Conservation (phyloP, 257 asterid genomes). For the Petunia secreta region DNA sequence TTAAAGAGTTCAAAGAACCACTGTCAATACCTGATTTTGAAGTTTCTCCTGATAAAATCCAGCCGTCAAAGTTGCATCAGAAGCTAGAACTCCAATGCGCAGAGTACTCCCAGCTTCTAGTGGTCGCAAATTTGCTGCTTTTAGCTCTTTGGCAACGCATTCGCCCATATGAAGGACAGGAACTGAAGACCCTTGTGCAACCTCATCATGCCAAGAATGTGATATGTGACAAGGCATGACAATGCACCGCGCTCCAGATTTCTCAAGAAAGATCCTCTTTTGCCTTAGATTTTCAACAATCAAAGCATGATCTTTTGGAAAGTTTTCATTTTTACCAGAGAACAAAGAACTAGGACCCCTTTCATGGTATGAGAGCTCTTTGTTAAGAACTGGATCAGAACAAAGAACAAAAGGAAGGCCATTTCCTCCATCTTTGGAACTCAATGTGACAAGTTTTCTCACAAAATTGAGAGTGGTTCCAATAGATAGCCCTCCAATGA, state of each 20-base stretch:
- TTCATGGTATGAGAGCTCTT: constrained; percentile 46
- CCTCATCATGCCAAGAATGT: constrained; percentile 67
- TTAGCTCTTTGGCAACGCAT: constrained; percentile 76
- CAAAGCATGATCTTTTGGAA: constrained; percentile 32
- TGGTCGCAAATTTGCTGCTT: constrained; percentile 63
- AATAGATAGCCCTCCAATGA: constrained; percentile 47
- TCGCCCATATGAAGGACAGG: constrained; percentile 72
- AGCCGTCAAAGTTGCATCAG: constrained; percentile 43
- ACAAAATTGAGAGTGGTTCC: constrained; percentile 44
- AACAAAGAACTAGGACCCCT: constrained; percentile 34
- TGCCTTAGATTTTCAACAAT: constrained; percentile 56
- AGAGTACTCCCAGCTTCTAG: constrained; percentile 68
- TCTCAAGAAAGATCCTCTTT: constrained; percentile 61
- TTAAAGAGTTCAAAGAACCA: not conserved
- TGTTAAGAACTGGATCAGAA: constrained; percentile 63
- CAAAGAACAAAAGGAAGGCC: constrained; percentile 56
- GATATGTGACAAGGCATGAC: constrained; percentile 77
- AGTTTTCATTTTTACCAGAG: constrained; percentile 27
- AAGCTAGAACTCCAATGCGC: constrained; percentile 64
- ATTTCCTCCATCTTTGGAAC: constrained; percentile 35
- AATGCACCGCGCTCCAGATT: constrained; percentile 61
- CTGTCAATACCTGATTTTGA: constrained; percentile 52
- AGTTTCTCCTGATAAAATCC: constrained; percentile 66
- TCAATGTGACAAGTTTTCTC: constrained; percentile 43
- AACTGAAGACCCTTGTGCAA: constrained; percentile 60